A percentile compares a stretch with the other conserved stretches of the same genome.
Conservation (phyloP, 176 grass and related monocot species). For the Puya raimondii region DNA sequence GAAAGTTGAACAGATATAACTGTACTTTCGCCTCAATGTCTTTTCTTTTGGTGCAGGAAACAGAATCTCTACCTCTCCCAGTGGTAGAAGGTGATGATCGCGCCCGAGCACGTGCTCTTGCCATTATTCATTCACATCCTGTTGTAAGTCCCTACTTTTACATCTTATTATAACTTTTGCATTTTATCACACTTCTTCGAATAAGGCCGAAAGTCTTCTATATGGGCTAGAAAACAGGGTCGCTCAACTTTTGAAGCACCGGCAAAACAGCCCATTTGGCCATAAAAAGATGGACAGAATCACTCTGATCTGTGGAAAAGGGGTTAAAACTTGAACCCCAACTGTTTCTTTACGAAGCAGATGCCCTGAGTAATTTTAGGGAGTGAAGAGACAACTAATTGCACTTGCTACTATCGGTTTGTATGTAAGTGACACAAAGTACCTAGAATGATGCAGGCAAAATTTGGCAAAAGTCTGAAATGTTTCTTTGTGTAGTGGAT, state of each 20-base stretch:
- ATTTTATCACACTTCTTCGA: neutral
- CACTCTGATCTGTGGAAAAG: too few species aligned
- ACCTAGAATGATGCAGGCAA: neutral
- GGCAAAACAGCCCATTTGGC: too few species aligned
- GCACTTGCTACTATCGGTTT: neutral
- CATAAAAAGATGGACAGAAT: too few species aligned
- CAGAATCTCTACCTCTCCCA: slow-evolving; percentile 74
- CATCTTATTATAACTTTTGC: slow-evolving; percentile 9
- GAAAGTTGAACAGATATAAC: neutral
- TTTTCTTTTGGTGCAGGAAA: slow-evolving; percentile 47
- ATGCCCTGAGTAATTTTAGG: too few species aligned
- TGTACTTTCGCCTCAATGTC: neutral
- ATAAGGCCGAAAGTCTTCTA: neutral
- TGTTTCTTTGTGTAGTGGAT: slow-evolving; percentile 52
- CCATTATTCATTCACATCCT: slow-evolving; percentile 91
- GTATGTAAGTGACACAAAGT: neutral
- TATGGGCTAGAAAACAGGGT: neutral
- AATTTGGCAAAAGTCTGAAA: neutral
- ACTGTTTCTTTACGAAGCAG: too few species aligned
- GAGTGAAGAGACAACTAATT: neutral
- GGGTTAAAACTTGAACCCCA: too few species aligned
- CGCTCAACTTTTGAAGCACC: neutral
- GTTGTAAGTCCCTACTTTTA: slow-evolving; percentile 48
- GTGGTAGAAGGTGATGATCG: slow-evolving; percentile 85
- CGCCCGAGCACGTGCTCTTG: slow-evolving; percentile 71